A percentile compares a stretch with the other conserved stretches of the same genome.
Evolutionary conservation across 495 filamentous ascomycete species (phyloP).

Genomic region (Recurvomyces mirabilis): DNA sequence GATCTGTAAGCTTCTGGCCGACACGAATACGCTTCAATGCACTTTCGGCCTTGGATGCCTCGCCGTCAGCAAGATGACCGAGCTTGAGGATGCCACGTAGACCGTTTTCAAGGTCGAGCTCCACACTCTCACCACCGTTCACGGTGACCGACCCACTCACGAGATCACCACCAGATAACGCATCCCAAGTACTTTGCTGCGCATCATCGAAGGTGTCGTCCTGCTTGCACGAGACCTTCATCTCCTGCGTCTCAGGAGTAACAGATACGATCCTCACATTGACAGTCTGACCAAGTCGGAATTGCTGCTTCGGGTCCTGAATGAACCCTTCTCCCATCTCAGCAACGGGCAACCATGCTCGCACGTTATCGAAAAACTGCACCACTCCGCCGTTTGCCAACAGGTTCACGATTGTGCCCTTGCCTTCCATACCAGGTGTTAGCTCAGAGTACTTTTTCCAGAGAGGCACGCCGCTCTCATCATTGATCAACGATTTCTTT

Average conservation of each 20-base stretch:
- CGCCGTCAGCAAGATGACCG: conserved; percentile 74
- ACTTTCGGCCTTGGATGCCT: conserved; percentile 57
- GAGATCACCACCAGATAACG: conserved; percentile 55
- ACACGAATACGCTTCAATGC: conserved; percentile 67
- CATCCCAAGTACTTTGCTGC: conserved; percentile 62
- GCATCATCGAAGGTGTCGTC: conserved; percentile 60
- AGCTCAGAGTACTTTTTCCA: conserved; percentile 67
- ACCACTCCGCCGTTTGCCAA: conserved; percentile 71
- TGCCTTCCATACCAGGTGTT: conserved; percentile 56
- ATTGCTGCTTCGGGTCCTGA: conserved; percentile 76
- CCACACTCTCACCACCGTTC: conserved; percentile 69
- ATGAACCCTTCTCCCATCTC: conserved; percentile 98
- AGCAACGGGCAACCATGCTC: conserved; percentile 76
- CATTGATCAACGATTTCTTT: conserved; percentile 90
- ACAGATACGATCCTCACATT: conserved; percentile 74
- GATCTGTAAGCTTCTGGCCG: conserved; percentile 67
- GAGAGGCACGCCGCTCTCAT: conserved; percentile 65
- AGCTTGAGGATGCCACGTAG: conserved; percentile 65
- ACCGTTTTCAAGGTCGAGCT: conserved; percentile 59
- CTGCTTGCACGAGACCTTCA: conserved; percentile 90
- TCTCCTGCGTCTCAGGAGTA: conserved; percentile 53
- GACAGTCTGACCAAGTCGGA: conserved; percentile 79
- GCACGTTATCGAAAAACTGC: conserved; percentile 77
- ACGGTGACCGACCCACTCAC: conserved; percentile 71
- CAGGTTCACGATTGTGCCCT: conserved; percentile 75